Evolutionary conservation across 1,139 yeast genomes (phyloP).

Genomic region (Taphrina deformans): DNA sequence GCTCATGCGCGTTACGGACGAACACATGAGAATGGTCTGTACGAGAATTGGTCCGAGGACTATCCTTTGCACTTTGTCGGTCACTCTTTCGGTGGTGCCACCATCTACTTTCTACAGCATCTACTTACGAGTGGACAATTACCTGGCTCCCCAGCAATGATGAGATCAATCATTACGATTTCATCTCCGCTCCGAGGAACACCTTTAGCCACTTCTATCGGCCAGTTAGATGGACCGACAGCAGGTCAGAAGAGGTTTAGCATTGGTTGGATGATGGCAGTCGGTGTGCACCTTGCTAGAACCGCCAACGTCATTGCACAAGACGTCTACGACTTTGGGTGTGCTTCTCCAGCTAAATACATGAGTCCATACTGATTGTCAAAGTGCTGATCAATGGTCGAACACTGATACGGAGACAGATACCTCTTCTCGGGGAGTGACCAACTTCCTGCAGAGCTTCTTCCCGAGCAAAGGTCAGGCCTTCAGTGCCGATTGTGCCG

Average conservation of each 20-base stretch:
- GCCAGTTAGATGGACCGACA: slow-evolving; percentile 21
- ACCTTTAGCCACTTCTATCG: slow-evolving; percentile 14
- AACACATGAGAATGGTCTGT: slow-evolving; percentile 14
- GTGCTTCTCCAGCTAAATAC: too few species aligned
- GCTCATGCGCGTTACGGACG: slow-evolving; percentile 27
- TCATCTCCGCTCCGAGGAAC: slow-evolving; percentile 29
- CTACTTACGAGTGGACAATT: not conserved
- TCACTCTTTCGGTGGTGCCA: slow-evolving; percentile 27
- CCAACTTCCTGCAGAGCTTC: not conserved
- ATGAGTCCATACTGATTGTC: not conserved
- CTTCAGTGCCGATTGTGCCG: slow-evolving; percentile 20
- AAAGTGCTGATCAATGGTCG: slow-evolving; percentile 1
- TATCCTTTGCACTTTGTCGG: slow-evolving; percentile 29
- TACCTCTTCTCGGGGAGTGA: not conserved
- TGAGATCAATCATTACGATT: slow-evolving; percentile 13
- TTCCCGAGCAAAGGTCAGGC: slow-evolving; percentile 2
- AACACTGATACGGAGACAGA: not conserved
- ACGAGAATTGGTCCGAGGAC: slow-evolving; percentile 27
- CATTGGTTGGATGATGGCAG: slow-evolving; percentile 22
- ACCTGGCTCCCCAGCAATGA: slow-evolving; percentile 28
- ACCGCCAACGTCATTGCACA: slow-evolving; percentile 22
- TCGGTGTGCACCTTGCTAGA: slow-evolving; percentile 27
- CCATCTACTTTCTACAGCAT: slow-evolving; percentile 23
- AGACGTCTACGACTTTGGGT: slow-evolving; percentile 27
- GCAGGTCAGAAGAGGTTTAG: slow-evolving; percentile 27